Base-by-base conservation (phyloP, 352 stramenopile genomes). In the Thraustochytrium sp. region DNA sequence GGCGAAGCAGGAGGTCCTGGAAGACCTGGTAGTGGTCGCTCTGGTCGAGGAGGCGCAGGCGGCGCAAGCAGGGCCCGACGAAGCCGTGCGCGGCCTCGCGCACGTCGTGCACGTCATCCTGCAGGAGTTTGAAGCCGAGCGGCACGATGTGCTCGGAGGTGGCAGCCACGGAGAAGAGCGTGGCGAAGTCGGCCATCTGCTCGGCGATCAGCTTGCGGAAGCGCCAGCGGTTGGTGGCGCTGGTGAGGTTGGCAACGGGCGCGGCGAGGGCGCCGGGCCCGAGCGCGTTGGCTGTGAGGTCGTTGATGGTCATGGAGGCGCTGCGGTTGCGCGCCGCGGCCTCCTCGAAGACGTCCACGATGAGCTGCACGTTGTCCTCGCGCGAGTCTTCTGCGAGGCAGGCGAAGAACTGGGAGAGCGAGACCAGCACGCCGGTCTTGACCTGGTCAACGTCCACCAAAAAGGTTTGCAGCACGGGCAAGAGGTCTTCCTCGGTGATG, bases 361-460 rank as follows among this genome's bases (percentile, higher is more conserved):
- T 86, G 54, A 95, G 88, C 3, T 90, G 87, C 55, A 96, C 77
- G 85, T 94, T 95, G 48, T 87, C 91, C 77, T 93, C 89, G 65
- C 92, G 90, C 86, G 91, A 90, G 0, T 87, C 88, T 1, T 90
- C 88, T 5, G 89, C 90, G 1, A 96, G 87, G 68, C 89, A 88
- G 62, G 90, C 86, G 38, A 96, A 82, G 84, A 96, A 96, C 40
- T 93, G 88, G 4, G 91, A 90, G 88, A 96, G 92, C 76, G 95
- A 90, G 63, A 92, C 83, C 82, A 96, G 91, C 23, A 88, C 91
- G 51, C 92, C 92, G 59, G 94, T 87, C 74, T 90, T 89, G 38
- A 96, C 92, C 18, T 87, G 76, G 29, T 89, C 86, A 0, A 86
- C 76, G 72, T 96, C 92, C 63, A 90, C 89, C 37, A 95, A 83